Conservation (phyloP, 2,329 filamentous ascomycete species). For the Chlorencoelia australis region DNA sequence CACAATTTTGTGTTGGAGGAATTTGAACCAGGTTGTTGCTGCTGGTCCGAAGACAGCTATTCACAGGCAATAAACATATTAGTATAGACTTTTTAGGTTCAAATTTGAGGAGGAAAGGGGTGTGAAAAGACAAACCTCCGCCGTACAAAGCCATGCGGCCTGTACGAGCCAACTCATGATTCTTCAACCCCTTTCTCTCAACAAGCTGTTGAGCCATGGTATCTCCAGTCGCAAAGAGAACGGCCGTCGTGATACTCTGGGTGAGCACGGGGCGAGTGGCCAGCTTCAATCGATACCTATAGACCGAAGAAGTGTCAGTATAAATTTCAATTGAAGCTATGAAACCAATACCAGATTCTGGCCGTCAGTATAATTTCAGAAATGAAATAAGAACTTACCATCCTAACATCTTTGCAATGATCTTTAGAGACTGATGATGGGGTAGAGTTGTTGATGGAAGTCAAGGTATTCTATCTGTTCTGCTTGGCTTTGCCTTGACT, state of each 20-base stretch:
- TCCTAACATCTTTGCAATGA: too few relatives aligned
- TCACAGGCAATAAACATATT: background rate
- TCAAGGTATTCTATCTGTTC: too few relatives aligned
- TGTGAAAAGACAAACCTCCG: conserved; percentile 35
- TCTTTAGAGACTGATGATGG: too few relatives aligned
- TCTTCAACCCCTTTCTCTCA: conserved; percentile 66
- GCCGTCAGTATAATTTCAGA: too few relatives aligned
- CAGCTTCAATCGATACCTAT: conserved; percentile 78
- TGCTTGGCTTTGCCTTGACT: too few relatives aligned
- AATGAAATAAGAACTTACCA: too few relatives aligned
- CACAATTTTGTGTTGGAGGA: conserved; percentile 53
- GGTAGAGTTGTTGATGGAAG: too few relatives aligned
- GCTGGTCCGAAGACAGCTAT: conserved; percentile 59
- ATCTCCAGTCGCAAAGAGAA: conserved; percentile 90
- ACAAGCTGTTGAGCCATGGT: conserved; percentile 83
- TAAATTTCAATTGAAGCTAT: too few relatives aligned
- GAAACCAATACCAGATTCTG: too few relatives aligned
- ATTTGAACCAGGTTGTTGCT: conserved; percentile 60
- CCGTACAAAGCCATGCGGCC: conserved; percentile 74
- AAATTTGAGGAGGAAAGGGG: background rate
- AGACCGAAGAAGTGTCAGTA: too few relatives aligned
- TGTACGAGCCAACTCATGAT: conserved; percentile 65
- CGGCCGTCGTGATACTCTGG: conserved; percentile 78
- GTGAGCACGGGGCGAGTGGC: conserved; percentile 77
- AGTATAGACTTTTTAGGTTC: conserved; percentile 2